phyloP scores from a whole-genome alignment of 2,329 filamentous ascomycete genomes.

The Pyricularia sp. region DNA sequence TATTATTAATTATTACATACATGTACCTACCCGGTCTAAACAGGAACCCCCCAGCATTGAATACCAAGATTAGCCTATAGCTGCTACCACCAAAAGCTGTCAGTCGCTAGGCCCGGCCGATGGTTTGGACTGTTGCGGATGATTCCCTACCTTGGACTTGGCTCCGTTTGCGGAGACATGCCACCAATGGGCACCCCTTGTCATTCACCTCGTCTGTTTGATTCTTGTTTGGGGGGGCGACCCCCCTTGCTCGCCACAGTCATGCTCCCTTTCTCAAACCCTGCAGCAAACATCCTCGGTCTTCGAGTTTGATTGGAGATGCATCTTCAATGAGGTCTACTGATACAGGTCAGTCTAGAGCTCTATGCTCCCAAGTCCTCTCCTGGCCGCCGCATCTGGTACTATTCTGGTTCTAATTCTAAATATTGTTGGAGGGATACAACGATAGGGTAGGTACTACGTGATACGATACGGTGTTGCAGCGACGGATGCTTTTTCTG shows the following conservation, averaged over 20 bases:
- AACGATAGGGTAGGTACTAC: background rate
- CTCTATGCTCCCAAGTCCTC: background rate
- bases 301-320: background rate
- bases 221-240: conserved; percentile 33
- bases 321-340: background rate
- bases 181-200: background rate
- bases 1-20: background rate
- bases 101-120: background rate
- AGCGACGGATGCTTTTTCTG: background rate
- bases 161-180: background rate
- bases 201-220: conserved; percentile 23
- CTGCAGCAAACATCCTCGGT: background rate
- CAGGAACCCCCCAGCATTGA: background rate
- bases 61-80: background rate
- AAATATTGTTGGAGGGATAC: background rate
- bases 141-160: background rate
- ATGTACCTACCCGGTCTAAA: background rate
- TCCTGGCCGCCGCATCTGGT: background rate
- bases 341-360: background rate
- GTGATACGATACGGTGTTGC: background rate
- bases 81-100: background rate
- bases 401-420: too few relatives aligned
- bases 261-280: conserved; percentile 29
- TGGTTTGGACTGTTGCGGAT: background rate
- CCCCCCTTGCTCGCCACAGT: conserved; percentile 25